Percentiles rank a stretch among this genome's conserved stretches.
Evolutionary conservation across 176 grass and related monocot genomes (phyloP).

Genomic region (Musa beccarii): DNA sequence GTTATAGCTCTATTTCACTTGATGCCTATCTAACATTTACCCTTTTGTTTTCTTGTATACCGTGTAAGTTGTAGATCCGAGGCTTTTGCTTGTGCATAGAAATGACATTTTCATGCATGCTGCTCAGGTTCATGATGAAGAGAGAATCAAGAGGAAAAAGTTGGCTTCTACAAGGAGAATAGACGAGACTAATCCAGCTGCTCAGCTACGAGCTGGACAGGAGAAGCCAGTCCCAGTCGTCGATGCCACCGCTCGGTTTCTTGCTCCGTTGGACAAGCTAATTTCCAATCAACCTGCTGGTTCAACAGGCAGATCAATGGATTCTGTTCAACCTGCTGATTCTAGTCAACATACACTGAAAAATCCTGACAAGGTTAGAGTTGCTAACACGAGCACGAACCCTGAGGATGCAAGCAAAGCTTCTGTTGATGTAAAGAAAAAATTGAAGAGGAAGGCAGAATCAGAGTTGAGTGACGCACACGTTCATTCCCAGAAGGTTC

Average conservation of each 20-base stretch:
- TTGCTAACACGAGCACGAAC: constrained; percentile 11
- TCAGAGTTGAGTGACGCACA: constrained; percentile 33
- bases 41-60: neutral
- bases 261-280: constrained; percentile 23
- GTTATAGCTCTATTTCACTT: too few species aligned
- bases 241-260: neutral
- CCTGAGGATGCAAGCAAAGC: constrained; percentile 28
- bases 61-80: neutral
- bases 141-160: constrained; percentile 80
- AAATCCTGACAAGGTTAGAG: constrained; percentile 34
- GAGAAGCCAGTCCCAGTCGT: constrained; percentile 9
- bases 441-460: constrained; percentile 59
- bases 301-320: constrained; percentile 26
- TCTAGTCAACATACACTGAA: constrained; percentile 35
- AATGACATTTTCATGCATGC: constrained; percentile 5
- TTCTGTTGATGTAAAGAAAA: constrained; percentile 38
- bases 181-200: constrained; percentile 28
- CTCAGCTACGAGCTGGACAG: constrained; percentile 34
- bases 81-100: neutral
- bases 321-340: constrained; percentile 32
- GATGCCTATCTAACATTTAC: neutral
- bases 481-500: constrained; percentile 34
- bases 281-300: constrained; percentile 9
- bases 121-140: constrained; percentile 55
- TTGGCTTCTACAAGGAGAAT: constrained; percentile 33